Evolutionary conservation across 164 flowering plant species (phyloP).

Genomic region (Vitis amurensis): DNA sequence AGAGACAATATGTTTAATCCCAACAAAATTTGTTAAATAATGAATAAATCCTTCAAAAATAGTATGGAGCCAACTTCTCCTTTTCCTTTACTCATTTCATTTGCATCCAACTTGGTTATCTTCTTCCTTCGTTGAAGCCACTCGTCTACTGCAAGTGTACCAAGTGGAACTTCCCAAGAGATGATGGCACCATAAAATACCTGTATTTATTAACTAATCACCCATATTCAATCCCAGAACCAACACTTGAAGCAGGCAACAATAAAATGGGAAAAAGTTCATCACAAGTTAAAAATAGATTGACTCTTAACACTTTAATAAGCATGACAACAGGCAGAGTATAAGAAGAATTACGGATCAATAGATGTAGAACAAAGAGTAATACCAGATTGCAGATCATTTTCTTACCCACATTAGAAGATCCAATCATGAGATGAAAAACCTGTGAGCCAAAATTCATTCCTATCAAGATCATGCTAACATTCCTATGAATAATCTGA

Average conservation of each 20-base stretch:
- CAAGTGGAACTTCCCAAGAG: too few relatives aligned
- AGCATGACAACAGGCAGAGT: too few relatives aligned
- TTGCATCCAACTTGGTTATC: not conserved
- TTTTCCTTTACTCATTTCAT: not conserved
- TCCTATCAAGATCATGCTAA: not conserved
- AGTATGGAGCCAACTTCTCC: not conserved
- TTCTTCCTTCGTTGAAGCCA: too few relatives aligned
- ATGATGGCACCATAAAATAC: too few relatives aligned
- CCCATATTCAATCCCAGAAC: too few relatives aligned
- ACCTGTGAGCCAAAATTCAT: conserved; percentile 56
- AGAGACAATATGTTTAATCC: not conserved
- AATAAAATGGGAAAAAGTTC: too few relatives aligned
- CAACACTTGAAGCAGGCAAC: too few relatives aligned
- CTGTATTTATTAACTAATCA: too few relatives aligned
- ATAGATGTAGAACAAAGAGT: not conserved
- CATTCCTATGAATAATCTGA: not conserved
- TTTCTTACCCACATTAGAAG: conserved; percentile 65
- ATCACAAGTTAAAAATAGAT: too few relatives aligned
- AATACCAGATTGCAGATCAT: not conserved
- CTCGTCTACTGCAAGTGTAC: too few relatives aligned
- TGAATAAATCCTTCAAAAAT: not conserved
- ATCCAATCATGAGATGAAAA: conserved; percentile 81
- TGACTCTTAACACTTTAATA: too few relatives aligned
- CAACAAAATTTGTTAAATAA: not conserved
- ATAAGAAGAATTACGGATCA: too few relatives aligned